Percentiles rank a stretch among this genome's conserved stretches.
phyloP scores from a whole-genome alignment of 2,329 filamentous ascomycete species.

The Cladophialophora yegresii region DNA sequence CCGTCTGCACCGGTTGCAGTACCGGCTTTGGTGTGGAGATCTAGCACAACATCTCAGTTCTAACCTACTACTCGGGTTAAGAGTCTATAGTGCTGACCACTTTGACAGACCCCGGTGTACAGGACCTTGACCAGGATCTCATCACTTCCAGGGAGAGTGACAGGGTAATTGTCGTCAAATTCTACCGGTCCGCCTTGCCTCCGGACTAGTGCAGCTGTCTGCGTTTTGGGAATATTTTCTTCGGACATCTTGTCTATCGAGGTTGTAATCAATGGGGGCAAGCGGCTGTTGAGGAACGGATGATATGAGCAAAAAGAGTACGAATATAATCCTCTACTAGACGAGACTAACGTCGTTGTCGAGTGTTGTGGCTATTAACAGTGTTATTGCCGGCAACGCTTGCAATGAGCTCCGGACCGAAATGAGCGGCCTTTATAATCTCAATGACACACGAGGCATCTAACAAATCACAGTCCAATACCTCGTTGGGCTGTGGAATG shows the following conservation, averaged over 20 bases:
- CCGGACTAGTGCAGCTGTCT: slow-evolving; percentile 49
- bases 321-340: not conserved
- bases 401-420: not conserved
- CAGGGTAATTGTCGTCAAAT: slow-evolving; percentile 47
- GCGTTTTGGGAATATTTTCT: slow-evolving; percentile 31
- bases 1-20: slow-evolving; percentile 45
- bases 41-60: slow-evolving; percentile 31
- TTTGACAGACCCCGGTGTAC: slow-evolving; percentile 51
- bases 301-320: not conserved
- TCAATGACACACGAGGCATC: not conserved
- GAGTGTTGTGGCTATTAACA: not conserved
- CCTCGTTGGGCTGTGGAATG: not conserved
- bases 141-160: slow-evolving; percentile 44
- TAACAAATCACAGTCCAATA: not conserved
- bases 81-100: slow-evolving; percentile 40
- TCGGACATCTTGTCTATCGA: slow-evolving; percentile 19
- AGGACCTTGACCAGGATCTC: slow-evolving; percentile 51
- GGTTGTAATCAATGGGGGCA: not conserved
- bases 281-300: not conserved
- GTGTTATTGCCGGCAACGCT: not conserved
- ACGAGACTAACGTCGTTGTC: not conserved
- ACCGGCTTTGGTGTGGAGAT: slow-evolving; percentile 47
- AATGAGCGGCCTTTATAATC: not conserved
- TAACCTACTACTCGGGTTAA: not conserved
- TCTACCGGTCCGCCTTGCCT: slow-evolving; percentile 46